phyloP scores from a whole-genome alignment of 2,329 filamentous ascomycete genomes.

The Fusarium sarcochroum region DNA sequence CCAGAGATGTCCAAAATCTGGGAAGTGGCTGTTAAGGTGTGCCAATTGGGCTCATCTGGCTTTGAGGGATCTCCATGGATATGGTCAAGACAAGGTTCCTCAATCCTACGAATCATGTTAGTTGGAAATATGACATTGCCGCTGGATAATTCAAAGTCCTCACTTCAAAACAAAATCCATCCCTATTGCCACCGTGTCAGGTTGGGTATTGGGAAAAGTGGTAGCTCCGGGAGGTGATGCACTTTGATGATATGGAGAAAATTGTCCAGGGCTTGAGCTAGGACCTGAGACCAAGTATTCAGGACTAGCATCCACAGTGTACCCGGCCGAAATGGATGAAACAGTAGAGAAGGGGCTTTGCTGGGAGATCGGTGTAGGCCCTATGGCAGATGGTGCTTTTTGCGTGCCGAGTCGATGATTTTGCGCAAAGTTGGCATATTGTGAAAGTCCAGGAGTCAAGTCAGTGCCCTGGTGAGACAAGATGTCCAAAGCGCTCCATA shows the following conservation, averaged over 20 bases:
- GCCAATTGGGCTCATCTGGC: constrained; percentile 13
- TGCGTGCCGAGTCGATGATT: too few relatives aligned
- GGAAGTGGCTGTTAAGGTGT: constrained; percentile 22
- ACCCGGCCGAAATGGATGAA: neutral
- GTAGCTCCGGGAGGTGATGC: neutral
- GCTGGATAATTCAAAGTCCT: neutral
- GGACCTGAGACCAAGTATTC: neutral
- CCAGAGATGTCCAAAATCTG: constrained; percentile 18
- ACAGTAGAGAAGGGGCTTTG: neutral
- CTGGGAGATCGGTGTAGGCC: neutral
- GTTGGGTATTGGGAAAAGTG: neutral
- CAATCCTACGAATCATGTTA: constrained; percentile 4
- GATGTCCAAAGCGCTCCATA: constrained; percentile 4
- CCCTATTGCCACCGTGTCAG: constrained; percentile 30
- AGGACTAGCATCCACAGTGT: neutral
- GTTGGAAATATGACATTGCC: neutral
- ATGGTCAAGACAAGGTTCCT: constrained; percentile 30
- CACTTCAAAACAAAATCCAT: constrained; percentile 55
- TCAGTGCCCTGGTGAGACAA: constrained; percentile 3
- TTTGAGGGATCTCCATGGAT: constrained; percentile 24
- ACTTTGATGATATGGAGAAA: neutral
- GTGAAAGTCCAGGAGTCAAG: constrained; percentile 5
- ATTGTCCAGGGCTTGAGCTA: neutral
- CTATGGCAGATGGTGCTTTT: neutral
- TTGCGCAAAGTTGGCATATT: neutral